Base-by-base conservation (phyloP, 352 stramenopile genomes). In the Saprolegnia parasitica region DNA sequence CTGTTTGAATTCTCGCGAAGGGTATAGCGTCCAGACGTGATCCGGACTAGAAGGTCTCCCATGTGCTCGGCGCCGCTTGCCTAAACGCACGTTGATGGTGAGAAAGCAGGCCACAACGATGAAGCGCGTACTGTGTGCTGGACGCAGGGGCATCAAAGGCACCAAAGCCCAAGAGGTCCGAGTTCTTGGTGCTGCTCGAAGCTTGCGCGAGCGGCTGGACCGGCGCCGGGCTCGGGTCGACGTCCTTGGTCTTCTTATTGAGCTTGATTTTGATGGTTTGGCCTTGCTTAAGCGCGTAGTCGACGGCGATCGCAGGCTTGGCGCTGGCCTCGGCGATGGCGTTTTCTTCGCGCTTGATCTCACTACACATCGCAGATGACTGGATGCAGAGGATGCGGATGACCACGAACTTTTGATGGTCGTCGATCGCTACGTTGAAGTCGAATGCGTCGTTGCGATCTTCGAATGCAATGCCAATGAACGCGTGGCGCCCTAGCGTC, bases 371-470 rank as follows among this genome's bases (percentile, higher is more conserved):
- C 6, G 54, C 13, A 16, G n/a, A 37, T n/a, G 21, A 37, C 45
- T 6, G 21, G 5, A 15, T 58, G 15, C 26, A 40, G 32, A 58
- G 37, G n/a, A n/a, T n/a, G n/a, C n/a, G n/a, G n/a, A 13, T 72
- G 62, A 21, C 73, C 54, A 9, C 50, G 78, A 67, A 86, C 80
- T 93, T 89, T 73, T 76, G 82, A 67, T 89, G 83, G 78, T 98
- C 90, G 65, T 97, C 89, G 23, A 98, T 83, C 8, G 89, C 87
- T 13, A 95, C 92, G 71, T 97, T 98, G 73, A 98, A 98, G 77
- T 98, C 92, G 79, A 98, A 98, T 0, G 92, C 90, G 75, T 97
- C 89, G 74, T 95, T 97, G 46, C 92, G 81, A 71, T 98, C 93
- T 76, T 97, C 94, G 67, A 98, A 98, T 5, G 90, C 92, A 67